Conservation (phyloP, 495 filamentous ascomycete genomes). For the Xylaria sp. region DNA sequence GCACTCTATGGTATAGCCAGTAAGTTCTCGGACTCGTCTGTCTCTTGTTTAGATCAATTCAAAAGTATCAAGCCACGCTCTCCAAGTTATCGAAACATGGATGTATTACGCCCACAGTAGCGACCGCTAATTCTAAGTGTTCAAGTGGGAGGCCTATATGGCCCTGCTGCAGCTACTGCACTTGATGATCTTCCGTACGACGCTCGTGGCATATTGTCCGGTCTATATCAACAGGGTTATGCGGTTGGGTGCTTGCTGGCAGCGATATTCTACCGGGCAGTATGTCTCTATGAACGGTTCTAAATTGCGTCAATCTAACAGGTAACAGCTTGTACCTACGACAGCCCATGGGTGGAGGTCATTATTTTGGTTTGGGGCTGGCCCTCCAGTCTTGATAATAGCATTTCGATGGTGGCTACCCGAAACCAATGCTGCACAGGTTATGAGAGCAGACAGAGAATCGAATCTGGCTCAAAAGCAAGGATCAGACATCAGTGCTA, state of each 20-base stretch:
- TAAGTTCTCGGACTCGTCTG: background rate
- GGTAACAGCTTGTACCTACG: slow-evolving; percentile 62
- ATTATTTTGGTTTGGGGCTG: slow-evolving; percentile 82
- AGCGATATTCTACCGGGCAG: slow-evolving; percentile 71
- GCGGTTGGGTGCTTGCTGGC: slow-evolving; percentile 82
- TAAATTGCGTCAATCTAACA: background rate
- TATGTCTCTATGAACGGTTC: background rate
- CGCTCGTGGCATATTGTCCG: slow-evolving; percentile 75
- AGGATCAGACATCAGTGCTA: slow-evolving; percentile 56
- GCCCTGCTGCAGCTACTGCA: slow-evolving; percentile 81
- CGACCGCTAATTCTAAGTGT: background rate
- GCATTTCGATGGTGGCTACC: slow-evolving; percentile 76
- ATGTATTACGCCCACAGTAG: background rate
- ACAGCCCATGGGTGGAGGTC: slow-evolving; percentile 75
- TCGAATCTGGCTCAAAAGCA: slow-evolving; percentile 63
- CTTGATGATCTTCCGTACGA: slow-evolving; percentile 78
- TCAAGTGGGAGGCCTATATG: slow-evolving; percentile 77
- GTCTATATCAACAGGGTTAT: slow-evolving; percentile 82
- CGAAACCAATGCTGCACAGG: slow-evolving; percentile 62
- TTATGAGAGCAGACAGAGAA: slow-evolving; percentile 28
- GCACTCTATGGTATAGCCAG: slow-evolving; percentile 81
- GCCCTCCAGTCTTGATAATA: slow-evolving; percentile 77
- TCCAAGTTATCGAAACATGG: too few species aligned
- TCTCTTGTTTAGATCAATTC: background rate
- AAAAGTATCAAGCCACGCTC: background rate